Evolutionary conservation across 2,329 filamentous ascomycete species (phyloP).

Genomic region (Zymoseptoria ardabiliae): DNA sequence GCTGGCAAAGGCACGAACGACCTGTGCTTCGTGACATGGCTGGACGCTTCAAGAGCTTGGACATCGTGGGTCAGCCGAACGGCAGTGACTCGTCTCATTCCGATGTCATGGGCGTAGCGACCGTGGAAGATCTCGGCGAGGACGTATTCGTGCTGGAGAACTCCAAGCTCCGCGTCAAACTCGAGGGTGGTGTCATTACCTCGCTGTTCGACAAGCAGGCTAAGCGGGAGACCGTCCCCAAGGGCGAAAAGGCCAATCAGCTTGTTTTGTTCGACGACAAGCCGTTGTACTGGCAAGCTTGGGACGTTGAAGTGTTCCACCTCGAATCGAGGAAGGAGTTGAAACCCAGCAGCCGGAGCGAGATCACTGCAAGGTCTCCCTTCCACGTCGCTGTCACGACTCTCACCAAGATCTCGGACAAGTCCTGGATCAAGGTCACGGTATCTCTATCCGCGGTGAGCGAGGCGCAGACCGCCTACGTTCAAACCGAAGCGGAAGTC

Average conservation of each 20-base stretch:
- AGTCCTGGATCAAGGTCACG: slow-evolving; percentile 79
- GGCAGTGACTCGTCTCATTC: neutral
- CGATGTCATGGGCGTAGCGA: slow-evolving; percentile 6
- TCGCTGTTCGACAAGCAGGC: slow-evolving; percentile 71
- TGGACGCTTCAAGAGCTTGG: neutral
- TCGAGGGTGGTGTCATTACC: slow-evolving; percentile 69
- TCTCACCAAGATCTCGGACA: slow-evolving; percentile 77
- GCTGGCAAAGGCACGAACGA: slow-evolving; percentile 58
- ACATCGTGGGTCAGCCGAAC: slow-evolving; percentile 12
- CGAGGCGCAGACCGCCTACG: slow-evolving; percentile 54
- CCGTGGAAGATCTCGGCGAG: slow-evolving; percentile 10
- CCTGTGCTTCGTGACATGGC: slow-evolving; percentile 2
- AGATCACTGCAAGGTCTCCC: slow-evolving; percentile 62
- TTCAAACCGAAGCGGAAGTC: slow-evolving; percentile 79
- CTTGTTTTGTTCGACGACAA: slow-evolving; percentile 96
- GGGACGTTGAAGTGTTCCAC: slow-evolving; percentile 97
- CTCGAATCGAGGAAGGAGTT: slow-evolving; percentile 78
- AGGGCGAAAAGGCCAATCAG: slow-evolving; percentile 72
- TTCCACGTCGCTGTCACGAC: slow-evolving; percentile 77
- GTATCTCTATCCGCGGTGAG: slow-evolving; percentile 69
- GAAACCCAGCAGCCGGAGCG: slow-evolving; percentile 52
- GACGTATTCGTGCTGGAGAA: slow-evolving; percentile 71
- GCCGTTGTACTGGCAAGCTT: slow-evolving; percentile 92
- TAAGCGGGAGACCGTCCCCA: slow-evolving; percentile 69
- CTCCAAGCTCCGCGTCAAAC: slow-evolving; percentile 62